Base-by-base conservation (phyloP, 768 basidiomycete genomes). In the Gymnopilus junonius region DNA sequence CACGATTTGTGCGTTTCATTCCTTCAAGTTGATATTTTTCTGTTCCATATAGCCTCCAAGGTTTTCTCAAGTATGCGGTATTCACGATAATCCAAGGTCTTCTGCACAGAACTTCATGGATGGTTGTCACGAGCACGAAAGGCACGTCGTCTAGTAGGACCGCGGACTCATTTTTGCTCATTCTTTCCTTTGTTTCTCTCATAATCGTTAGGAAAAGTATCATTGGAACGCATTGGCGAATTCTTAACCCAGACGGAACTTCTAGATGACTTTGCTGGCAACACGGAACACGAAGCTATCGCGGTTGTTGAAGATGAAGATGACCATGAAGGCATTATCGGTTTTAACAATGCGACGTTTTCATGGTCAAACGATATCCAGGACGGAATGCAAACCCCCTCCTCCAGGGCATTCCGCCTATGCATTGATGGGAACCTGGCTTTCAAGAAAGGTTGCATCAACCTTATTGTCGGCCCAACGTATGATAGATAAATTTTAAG, bases 401-500 rank as follows among this genome's bases (percentile, higher is more conserved):
- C 82, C 8, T 73, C 77, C 35, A 78, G 85, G 27, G 78, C 73
- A 27, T 90, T 88, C 75, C 75, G 73, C 20, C 80, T 91, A 5
- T 76, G 75, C 5, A 77, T 89, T 50, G 80, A 86, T 0, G 86
- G 79, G 17, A 83, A 87, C 32, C 65, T 91, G 0, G 54, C 77
- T 4, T 91, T 91, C 80, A 80, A 81, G 66, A 79, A 72, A 11
- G 82, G 83, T 12, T 65, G 75, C 62, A 79, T 87, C 58, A 89
- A 89, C 65, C 76, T 88, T 58, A 81, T 89, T 11, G 74, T 88
- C 37, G 87, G 88, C 1, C 83, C 86, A 8, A 87, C 87, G 66
- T 75, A 31, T 61, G 70, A 61, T 14, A 2, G 2, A 10, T 40
- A 23, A 1, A 51, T 56, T 27, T 7, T 42, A 29, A 2, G 0